Base-by-base conservation (phyloP, 495 filamentous ascomycete genomes). In the Choiromyces venosus region DNA sequence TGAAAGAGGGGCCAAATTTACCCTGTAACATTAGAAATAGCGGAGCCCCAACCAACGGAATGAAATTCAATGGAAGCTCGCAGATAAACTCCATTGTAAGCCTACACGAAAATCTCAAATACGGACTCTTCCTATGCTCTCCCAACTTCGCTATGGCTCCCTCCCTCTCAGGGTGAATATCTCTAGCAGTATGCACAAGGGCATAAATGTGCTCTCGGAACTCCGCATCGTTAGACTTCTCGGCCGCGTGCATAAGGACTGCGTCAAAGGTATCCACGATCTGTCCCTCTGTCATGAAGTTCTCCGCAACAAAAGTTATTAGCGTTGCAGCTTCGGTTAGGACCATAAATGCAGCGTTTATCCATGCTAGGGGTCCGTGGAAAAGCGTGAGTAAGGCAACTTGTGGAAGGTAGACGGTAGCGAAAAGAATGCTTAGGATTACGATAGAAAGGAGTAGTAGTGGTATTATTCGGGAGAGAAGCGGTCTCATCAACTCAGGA, bases 261-360 rank as follows among this genome's bases (percentile, higher is more conserved):
- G 90, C 93, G 79, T 99, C 95, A 76, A 99, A 99, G 4, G 92
- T 95, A 81, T 99, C 94, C 35, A 95, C 83, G 8, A 97, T 85
- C 0, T 91, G 90, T 61, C 93, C 92, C 69, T 91, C 88, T 35
- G 96, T 86, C 70, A 97, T 80, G 72, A 93, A 94, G 46, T 88
- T 89, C 68, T 89, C 89, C 25, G 91, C 89, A 42, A 97, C 78
- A 61, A 93, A 78, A 52, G 87, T 90, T 56, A 93, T 89, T 70
- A 99, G 85, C 2, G 91, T 90, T 0, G 92, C 91, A 79, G 88
- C 90, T 81, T 99, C 94, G 80, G 85, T 90, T 40, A 97, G 87
- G 19, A 93, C 88, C 33, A 97, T 87, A 4, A 97, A 81, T 0
- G 88, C 86, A 0, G 94, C 91, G 6, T 90, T 91, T 68, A 96